These are phyloP conservation scores for Pythium biforme DNA, from an alignment of 352 stramenopile species.

Conservation along the genomic window DNA sequence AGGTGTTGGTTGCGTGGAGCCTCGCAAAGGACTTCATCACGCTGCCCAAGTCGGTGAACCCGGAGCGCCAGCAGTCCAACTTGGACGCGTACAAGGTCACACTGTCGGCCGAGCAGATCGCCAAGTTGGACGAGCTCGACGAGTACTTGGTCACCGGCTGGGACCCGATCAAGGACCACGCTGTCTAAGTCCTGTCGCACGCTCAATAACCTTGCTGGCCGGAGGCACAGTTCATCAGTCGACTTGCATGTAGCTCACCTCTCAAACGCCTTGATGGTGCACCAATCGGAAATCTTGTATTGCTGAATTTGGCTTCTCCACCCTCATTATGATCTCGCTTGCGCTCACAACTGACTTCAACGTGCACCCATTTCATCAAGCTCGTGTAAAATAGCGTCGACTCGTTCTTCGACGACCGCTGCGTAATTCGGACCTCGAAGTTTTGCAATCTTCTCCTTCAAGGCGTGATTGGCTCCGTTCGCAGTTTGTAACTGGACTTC, in stretches of 20 bases:
- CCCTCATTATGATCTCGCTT: too few relatives aligned
- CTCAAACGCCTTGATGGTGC: too few relatives aligned
- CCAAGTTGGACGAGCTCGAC: conserved; percentile 27
- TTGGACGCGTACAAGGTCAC: conserved; percentile 23
- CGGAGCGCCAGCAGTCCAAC: conserved; percentile 36
- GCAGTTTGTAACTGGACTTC: conserved; percentile 1
- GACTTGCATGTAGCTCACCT: too few relatives aligned
- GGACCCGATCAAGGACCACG: conserved; percentile 30
- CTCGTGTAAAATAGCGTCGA: conserved; percentile 16
- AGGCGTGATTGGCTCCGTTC: background rate
- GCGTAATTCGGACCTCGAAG: conserved; percentile 4
- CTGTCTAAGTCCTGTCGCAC: conserved; percentile 12
- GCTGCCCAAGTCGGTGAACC: conserved; percentile 41
- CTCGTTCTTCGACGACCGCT: background rate
- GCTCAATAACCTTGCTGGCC: too few relatives aligned
- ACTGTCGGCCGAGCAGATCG: conserved; percentile 27
- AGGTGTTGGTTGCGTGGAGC: conserved; percentile 39
- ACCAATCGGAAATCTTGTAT: too few relatives aligned
- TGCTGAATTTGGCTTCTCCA: too few relatives aligned
- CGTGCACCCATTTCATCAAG: conserved; percentile 10
- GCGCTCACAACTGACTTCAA: too few relatives aligned
- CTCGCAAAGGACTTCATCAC: conserved; percentile 36
- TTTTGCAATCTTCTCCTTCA: conserved; percentile 6
- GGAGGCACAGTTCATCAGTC: too few relatives aligned
- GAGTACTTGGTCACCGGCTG: conserved; percentile 25